Base-by-base conservation (phyloP, 306 rosid genomes). In the Cucurbita ficifolia region DNA sequence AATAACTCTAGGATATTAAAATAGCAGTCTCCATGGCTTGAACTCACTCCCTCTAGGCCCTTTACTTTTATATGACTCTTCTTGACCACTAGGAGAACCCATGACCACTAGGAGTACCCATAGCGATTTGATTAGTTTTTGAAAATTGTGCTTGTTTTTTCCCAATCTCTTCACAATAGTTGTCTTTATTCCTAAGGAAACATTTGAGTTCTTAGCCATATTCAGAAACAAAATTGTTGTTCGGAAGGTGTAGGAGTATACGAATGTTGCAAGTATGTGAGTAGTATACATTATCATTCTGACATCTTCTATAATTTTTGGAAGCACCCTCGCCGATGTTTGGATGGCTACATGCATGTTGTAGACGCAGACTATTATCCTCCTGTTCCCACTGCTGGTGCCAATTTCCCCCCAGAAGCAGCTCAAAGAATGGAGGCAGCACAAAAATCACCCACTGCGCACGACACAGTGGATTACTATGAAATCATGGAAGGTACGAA, bases 311-410 rank as follows among this genome's bases (percentile, higher is more conserved):
- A 58, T 19, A 43, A 65, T 43, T 67, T 73, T 81, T 84, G 54
- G 79, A 76, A 94, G 97, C 95, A 95, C 61, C 89, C 96, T 73
- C 87, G 84, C 55, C 79, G 81, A 69, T 94, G 96, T 57, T 82
- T 94, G 87, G 97, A 85, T 81, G 97, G 97, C 64, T 94, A 90
- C 88, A 81, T 85, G 81, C 98, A 94, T 72, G 95, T 94, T 48
- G 98, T 94, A 54, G 96, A 85, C 51, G 95, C 91, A 58, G 96
- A 87, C 45, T 87, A 89, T 76, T 86, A 82, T 72, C 90, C 95
- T 4, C 85, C 97, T 0, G 83, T 89, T 60, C 82, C 95, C 56
- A 90, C 97, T 0, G 86, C 88, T 4, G 96, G 92, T 19, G 87
- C 96, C 54, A 89, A 85, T 50, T 94, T 86, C 75, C 92, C 95